These are phyloP conservation scores for Seiridium cupressi DNA, from an alignment of 2,329 filamentous ascomycete species.

Conservation along the genomic window DNA sequence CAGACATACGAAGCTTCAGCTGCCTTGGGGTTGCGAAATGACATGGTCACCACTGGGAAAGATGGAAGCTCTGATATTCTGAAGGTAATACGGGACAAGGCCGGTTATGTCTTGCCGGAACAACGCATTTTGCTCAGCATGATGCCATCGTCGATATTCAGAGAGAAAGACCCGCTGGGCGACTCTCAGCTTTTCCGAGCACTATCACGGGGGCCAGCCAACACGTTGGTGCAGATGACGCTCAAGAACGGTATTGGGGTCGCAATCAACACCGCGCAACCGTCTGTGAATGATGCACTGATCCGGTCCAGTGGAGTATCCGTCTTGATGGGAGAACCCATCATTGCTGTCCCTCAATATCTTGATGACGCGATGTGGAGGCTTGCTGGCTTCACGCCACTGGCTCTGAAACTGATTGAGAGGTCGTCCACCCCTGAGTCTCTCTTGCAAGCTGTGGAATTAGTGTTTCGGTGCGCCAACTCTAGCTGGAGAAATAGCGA, in stretches of 20 bases:
- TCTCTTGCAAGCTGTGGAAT: conserved; percentile 74
- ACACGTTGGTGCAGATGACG: conserved; percentile 66
- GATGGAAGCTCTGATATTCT: conserved; percentile 92
- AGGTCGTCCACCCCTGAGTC: conserved; percentile 68
- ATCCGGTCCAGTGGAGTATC: conserved; percentile 77
- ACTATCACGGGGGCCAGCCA: conserved; percentile 70
- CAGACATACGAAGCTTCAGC: conserved; percentile 96
- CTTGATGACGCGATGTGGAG: conserved; percentile 93
- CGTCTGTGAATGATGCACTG: conserved; percentile 86
- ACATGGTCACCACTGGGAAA: conserved; percentile 83
- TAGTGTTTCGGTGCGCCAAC: conserved; percentile 81
- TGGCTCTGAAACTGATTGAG: conserved; percentile 83
- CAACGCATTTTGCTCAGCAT: conserved; percentile 79
- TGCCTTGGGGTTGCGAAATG: conserved; percentile 84
- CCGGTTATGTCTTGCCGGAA: conserved; percentile 78
- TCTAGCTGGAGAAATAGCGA: conserved; percentile 97
- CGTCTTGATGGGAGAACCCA: conserved; percentile 77
- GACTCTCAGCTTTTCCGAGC: conserved; percentile 75
- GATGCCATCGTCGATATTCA: conserved; percentile 75
- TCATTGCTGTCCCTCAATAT: conserved; percentile 77
- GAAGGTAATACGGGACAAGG: conserved; percentile 81
- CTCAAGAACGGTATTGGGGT: conserved; percentile 74
- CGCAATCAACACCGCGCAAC: conserved; percentile 84
- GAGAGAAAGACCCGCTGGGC: conserved; percentile 75
- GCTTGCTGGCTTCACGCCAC: conserved; percentile 83